These are phyloP conservation scores for Emericellopsis cladophorae DNA, from an alignment of 2,329 filamentous ascomycete species.

Conservation along the genomic window DNA sequence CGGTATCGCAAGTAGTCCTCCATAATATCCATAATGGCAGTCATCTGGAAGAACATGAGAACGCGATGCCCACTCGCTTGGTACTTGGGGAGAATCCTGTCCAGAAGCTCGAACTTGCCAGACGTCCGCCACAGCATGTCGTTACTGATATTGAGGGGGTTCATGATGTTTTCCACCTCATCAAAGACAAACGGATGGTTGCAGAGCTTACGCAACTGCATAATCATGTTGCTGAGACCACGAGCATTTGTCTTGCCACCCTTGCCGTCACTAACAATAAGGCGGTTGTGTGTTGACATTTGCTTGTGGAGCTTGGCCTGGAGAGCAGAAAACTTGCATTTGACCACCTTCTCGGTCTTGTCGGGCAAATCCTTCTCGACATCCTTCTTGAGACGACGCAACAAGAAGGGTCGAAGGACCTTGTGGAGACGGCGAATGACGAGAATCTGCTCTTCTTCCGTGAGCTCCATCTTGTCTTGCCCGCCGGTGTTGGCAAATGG, in stretches of 20 bases:
- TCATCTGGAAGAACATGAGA: constrained; percentile 99
- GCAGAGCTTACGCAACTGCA: constrained; percentile 97
- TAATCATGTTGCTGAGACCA: constrained; percentile 98
- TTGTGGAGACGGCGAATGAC: constrained; percentile 98
- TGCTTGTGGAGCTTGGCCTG: constrained; percentile 95
- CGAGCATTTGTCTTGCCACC: constrained; percentile 89
- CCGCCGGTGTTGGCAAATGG: constrained; percentile 96
- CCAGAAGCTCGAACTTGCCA: constrained; percentile 93
- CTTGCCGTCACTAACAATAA: constrained; percentile 89
- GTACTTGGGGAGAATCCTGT: constrained; percentile 89
- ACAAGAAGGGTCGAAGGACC: constrained; percentile 90
- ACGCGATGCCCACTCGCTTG: constrained; percentile 83
- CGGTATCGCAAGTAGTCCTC: constrained; percentile 88
- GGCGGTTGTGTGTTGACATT: constrained; percentile 88
- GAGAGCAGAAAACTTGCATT: constrained; percentile 93
- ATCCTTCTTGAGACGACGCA: constrained; percentile 97
- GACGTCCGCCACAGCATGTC: constrained; percentile 90
- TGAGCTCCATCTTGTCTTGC: constrained; percentile 97
- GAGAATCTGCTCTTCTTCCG: constrained; percentile 98
- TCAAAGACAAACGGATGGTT: constrained; percentile 99
- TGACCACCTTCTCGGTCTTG: constrained; percentile 98
- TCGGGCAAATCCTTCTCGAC: constrained; percentile 97
- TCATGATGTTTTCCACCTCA: constrained; percentile 96
- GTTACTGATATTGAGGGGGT: constrained; percentile 76
- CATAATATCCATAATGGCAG: constrained; percentile 99